Conservation (phyloP, 805 yeast species). For the Ogataea paradorogensis region DNA sequence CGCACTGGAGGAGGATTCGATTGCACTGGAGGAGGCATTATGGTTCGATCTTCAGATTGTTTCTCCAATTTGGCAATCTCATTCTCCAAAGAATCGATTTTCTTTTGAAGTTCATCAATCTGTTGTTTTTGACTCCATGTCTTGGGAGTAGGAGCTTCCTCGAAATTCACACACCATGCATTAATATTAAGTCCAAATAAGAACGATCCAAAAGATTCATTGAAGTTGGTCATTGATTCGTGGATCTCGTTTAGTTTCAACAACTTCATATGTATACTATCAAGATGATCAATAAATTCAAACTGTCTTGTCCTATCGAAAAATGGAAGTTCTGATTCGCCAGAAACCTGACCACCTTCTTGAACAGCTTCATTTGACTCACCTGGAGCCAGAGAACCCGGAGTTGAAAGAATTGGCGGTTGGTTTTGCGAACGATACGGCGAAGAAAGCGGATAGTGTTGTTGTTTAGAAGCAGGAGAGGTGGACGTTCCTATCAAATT, state of each 20-base stretch:
- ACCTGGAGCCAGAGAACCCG: constrained; percentile 13
- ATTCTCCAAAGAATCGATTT: constrained; percentile 16
- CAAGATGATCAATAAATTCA: constrained; percentile 19
- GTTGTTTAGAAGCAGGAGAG: constrained; percentile 16
- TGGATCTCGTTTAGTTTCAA: constrained; percentile 57
- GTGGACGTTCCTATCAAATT: constrained; percentile 16
- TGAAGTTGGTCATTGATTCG: constrained; percentile 59
- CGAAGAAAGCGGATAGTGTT: constrained; percentile 23
- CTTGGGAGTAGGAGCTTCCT: constrained; percentile 27
- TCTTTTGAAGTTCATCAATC: constrained; percentile 16
- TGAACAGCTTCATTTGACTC: constrained; percentile 2
- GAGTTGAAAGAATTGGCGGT: constrained; percentile 14
- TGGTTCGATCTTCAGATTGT: constrained; percentile 12
- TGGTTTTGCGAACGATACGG: constrained; percentile 19
- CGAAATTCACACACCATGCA: constrained; percentile 84
- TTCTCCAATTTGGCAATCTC: constrained; percentile 15
- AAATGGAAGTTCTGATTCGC: constrained; percentile 23
- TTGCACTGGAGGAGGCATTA: constrained; percentile 28
- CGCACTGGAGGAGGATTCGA: constrained; percentile 2
- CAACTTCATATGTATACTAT: constrained; percentile 51
- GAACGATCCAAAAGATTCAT: constrained; percentile 71
- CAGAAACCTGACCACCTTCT: constrained; percentile 1
- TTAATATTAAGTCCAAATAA: constrained; percentile 78
- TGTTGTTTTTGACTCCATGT: constrained; percentile 22
- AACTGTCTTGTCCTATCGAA: constrained; percentile 18